Evolutionary conservation across 805 yeast genomes (phyloP).

Genomic region (Zygotorulaspora chibaensis): DNA sequence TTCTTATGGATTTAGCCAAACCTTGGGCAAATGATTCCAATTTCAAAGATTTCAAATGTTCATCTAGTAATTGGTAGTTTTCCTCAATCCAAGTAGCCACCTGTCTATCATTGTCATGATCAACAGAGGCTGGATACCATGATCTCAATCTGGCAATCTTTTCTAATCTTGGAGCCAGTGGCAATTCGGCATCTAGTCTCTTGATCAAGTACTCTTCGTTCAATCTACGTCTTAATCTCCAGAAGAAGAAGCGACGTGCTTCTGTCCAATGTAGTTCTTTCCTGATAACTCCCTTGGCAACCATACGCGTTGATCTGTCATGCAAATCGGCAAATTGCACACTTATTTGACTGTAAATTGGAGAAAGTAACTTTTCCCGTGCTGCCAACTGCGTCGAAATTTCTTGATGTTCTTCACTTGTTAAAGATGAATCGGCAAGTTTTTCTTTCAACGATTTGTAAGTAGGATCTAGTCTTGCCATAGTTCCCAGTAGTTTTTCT

Average conservation of each 20-base stretch:
- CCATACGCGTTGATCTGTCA: conserved; percentile 96
- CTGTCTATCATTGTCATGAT: conserved; percentile 65
- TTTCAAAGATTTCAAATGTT: conserved; percentile 58
- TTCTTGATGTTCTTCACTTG: conserved; percentile 62
- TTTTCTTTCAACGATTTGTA: conserved; percentile 65
- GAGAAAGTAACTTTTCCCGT: conserved; percentile 76
- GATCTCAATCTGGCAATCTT: conserved; percentile 82
- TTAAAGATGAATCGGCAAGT: conserved; percentile 48
- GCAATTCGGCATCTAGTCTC: conserved; percentile 61
- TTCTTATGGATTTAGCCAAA: conserved; percentile 55
- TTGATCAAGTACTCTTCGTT: conserved; percentile 84
- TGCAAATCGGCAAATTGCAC: conserved; percentile 97
- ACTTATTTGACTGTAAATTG: conserved; percentile 86
- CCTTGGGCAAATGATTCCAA: conserved; percentile 62
- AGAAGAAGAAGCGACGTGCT: conserved; percentile 95
- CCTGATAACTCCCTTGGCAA: conserved; percentile 86
- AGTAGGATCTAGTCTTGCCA: conserved; percentile 79
- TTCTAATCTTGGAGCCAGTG: conserved; percentile 65
- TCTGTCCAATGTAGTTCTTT: conserved; percentile 81
- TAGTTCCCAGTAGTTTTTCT: conserved; percentile 84
- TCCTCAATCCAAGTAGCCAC: conserved; percentile 85
- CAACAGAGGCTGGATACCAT: conserved; percentile 72
- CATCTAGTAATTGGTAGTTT: conserved; percentile 60
- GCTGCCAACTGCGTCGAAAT: conserved; percentile 62
- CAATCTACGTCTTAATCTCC: conserved; percentile 96